Percentiles rank a stretch among this genome's conserved stretches.
These are phyloP conservation scores for Coemansia sp. DNA, from an alignment of 192 early-diverging fungal genomes.

Conservation along the genomic window DNA sequence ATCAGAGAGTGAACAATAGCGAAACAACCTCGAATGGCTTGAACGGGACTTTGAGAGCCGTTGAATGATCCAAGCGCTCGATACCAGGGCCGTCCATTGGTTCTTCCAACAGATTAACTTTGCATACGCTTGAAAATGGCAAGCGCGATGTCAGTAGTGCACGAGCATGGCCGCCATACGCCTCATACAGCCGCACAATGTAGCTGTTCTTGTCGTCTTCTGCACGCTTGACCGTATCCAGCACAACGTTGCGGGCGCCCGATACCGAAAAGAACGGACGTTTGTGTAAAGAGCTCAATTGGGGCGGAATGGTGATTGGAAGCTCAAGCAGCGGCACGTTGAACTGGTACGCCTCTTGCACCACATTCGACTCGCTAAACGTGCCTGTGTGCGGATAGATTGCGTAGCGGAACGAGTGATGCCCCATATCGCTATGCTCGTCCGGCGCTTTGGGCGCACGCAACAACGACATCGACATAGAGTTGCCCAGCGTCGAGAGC, in stretches of 20 bases:
- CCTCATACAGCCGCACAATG: slow-evolving; percentile 86
- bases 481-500: slow-evolving; percentile 76
- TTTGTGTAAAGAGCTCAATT: not conserved
- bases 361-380: slow-evolving; percentile 82
- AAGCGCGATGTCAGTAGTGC: slow-evolving; percentile 24
- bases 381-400: slow-evolving; percentile 83
- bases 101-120: slow-evolving; percentile 46
- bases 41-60: slow-evolving; percentile 16
- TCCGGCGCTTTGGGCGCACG: slow-evolving; percentile 85
- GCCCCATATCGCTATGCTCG: slow-evolving; percentile 60
- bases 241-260: slow-evolving; percentile 66
- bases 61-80: not conserved
- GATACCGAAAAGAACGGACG: slow-evolving; percentile 21
- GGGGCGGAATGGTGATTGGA: slow-evolving; percentile 26
- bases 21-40: slow-evolving; percentile 46
- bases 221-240: slow-evolving; percentile 90
- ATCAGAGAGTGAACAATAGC: slow-evolving; percentile 8
- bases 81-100: slow-evolving; percentile 5
- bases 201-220: slow-evolving; percentile 69
- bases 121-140: slow-evolving; percentile 6
- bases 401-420: slow-evolving; percentile 85
- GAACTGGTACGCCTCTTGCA: slow-evolving; percentile 84
- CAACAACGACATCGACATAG: slow-evolving; percentile 80
- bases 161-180: slow-evolving; percentile 73
- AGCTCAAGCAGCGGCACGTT: slow-evolving; percentile 75